These are phyloP conservation scores for Viridothelium virens DNA, from an alignment of 495 filamentous ascomycete species.

Conservation along the genomic window DNA sequence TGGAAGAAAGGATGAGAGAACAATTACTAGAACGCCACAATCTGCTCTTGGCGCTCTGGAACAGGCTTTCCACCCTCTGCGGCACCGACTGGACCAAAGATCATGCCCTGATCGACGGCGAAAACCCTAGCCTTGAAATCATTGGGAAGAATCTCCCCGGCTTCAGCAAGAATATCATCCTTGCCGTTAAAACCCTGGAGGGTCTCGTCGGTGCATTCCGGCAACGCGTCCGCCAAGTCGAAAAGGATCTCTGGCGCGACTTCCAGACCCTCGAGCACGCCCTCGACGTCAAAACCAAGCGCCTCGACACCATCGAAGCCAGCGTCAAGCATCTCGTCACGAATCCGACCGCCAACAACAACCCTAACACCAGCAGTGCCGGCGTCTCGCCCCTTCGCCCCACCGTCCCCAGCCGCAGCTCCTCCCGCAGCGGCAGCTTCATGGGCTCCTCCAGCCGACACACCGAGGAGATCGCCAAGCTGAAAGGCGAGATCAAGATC, in stretches of 20 bases:
- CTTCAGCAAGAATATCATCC: conserved; percentile 80
- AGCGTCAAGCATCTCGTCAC: conserved; percentile 40
- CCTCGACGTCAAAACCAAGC: conserved; percentile 69
- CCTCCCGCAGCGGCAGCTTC: conserved; percentile 30
- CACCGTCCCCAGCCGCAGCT: conserved; percentile 35
- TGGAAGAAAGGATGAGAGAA: conserved; percentile 74
- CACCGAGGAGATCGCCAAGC: conserved; percentile 53
- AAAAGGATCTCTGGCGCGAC: conserved; percentile 81
- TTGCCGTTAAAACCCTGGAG: conserved; percentile 84
- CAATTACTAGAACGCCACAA: conserved; percentile 85
- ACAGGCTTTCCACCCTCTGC: conserved; percentile 74
- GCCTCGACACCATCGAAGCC: conserved; percentile 79
- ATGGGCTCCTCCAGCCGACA: conserved; percentile 18
- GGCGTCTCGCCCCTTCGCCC: background rate
- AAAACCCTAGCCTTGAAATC: conserved; percentile 71
- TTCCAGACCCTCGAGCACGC: conserved; percentile 79
- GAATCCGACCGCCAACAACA: background rate
- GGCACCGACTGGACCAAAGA: conserved; percentile 87
- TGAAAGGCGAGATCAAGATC: conserved; percentile 71
- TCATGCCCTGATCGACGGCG: conserved; percentile 81
- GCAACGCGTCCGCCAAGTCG: conserved; percentile 67
- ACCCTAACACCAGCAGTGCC: conserved; percentile 17
- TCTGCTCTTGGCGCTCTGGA: conserved; percentile 79
- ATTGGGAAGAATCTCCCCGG: conserved; percentile 66
- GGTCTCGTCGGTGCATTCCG: conserved; percentile 73